phyloP scores from a whole-genome alignment of 352 stramenopile genomes.

The Aphanomyces cochlioides region DNA sequence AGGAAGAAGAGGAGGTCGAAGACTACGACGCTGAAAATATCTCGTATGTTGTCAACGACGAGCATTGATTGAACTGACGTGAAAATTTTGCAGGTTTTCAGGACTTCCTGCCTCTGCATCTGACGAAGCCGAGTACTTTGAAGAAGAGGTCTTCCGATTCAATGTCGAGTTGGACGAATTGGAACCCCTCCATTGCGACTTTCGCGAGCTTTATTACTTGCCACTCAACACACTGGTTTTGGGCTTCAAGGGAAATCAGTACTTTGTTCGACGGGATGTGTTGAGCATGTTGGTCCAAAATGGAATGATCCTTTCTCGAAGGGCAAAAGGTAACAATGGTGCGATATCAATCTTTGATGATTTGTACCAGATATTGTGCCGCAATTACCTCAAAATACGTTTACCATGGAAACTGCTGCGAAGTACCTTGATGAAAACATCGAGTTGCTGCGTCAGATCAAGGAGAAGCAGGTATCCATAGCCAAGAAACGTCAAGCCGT shows the following conservation, averaged over 20 bases:
- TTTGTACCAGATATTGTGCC: neutral
- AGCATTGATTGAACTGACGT: neutral
- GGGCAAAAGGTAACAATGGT: neutral
- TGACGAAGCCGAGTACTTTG: neutral
- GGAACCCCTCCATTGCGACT: conserved; percentile 28
- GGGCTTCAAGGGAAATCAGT: conserved; percentile 8
- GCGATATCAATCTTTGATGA: neutral
- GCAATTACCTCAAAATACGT: neutral
- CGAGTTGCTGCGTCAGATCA: conserved; percentile 9
- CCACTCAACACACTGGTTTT: conserved; percentile 29
- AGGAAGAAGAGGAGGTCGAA: conserved; percentile 7
- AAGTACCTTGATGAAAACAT: conserved; percentile 15
- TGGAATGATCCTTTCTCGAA: conserved; percentile 10
- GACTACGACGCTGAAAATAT: neutral
- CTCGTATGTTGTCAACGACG: neutral
- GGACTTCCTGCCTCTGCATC: neutral
- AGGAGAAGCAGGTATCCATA: neutral
- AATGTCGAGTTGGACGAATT: conserved; percentile 20
- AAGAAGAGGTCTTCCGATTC: conserved; percentile 27
- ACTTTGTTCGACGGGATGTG: conserved; percentile 21
- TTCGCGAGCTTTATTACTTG: conserved; percentile 25
- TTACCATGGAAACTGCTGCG: neutral
- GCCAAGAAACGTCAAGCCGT: conserved; percentile 17
- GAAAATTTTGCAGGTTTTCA: no score
- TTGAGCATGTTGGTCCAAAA: conserved; percentile 23